Evolutionary conservation across 805 yeast species (phyloP).

Genomic region (Scheffersomyces spartinae): DNA sequence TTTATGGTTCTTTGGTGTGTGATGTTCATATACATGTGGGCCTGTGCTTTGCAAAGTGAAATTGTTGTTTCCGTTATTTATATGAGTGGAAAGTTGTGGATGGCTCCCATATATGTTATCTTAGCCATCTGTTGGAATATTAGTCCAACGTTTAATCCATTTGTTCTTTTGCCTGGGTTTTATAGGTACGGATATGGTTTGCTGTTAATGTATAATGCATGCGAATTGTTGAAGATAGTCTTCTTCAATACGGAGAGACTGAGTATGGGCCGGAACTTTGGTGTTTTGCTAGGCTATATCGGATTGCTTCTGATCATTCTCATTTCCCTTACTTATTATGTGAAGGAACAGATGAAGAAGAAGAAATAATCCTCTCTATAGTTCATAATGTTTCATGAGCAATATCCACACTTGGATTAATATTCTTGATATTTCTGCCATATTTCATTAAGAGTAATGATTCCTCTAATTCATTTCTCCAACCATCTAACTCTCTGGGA

Average conservation of each 20-base stretch:
- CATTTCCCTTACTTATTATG: too few relatives aligned
- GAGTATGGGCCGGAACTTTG: conserved; percentile 17
- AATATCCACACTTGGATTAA: conserved; percentile 13
- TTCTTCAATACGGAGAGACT: conserved; percentile 25
- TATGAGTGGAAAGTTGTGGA: conserved; percentile 14
- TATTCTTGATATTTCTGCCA: conserved; percentile 11
- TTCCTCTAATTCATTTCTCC: conserved; percentile 11
- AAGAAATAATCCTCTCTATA: too few relatives aligned
- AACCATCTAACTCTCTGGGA: conserved; percentile 8
- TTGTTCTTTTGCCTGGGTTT: conserved; percentile 18
- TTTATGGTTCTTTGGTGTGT: conserved; percentile 22
- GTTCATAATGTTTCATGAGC: conserved; percentile 13
- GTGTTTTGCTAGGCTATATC: too few relatives aligned
- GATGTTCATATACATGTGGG: conserved; percentile 16
- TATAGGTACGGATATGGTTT: conserved; percentile 24
- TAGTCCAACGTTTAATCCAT: conserved; percentile 21
- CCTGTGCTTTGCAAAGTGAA: conserved; percentile 18
- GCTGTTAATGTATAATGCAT: conserved; percentile 23
- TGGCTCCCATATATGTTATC: too few relatives aligned
- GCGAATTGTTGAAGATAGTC: conserved; percentile 19
- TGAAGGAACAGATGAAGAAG: too few relatives aligned
- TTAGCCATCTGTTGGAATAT: conserved; percentile 17
- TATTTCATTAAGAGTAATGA: conserved; percentile 12
- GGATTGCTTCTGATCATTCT: too few relatives aligned
- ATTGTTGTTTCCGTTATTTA: conserved; percentile 11